Percentiles rank a stretch among this genome's conserved stretches.
Evolutionary conservation across 345 rosid genomes (phyloP).

Genomic region (Brassica nigra): DNA sequence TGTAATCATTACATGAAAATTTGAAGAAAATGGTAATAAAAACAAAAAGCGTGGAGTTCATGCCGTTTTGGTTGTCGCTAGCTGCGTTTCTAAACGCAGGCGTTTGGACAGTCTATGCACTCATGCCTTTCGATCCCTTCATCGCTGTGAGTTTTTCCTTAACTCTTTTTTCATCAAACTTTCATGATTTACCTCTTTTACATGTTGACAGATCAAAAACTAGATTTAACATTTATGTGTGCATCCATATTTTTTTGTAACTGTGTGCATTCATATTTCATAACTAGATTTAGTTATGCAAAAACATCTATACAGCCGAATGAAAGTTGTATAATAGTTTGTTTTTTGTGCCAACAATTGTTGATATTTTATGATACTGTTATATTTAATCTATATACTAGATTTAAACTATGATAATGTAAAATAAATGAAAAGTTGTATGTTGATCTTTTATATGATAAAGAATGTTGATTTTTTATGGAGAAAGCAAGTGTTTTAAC

Average conservation of each 20-base stretch:
- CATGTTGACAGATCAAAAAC: background rate
- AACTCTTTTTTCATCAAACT: background rate
- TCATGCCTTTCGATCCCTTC: conserved; percentile 70
- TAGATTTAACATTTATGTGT: background rate
- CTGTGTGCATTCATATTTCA: background rate
- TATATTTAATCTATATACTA: background rate
- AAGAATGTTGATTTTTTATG: background rate
- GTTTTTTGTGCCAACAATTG: background rate
- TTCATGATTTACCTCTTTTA: conserved; percentile 11
- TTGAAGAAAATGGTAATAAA: conserved; percentile 76
- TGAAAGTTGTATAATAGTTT: background rate
- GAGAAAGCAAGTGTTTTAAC: background rate
- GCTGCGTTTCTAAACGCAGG: conserved; percentile 66
- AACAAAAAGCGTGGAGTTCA: conserved; percentile 85
- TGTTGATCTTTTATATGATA: background rate
- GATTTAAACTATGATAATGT: background rate
- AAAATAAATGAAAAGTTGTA: background rate
- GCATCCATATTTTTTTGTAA: background rate
- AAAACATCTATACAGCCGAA: background rate
- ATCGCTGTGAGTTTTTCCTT: conserved; percentile 51
- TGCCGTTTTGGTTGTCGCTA: conserved; percentile 83
- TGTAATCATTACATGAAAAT: conserved; percentile 15
- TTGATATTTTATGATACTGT: background rate
- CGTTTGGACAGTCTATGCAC: conserved; percentile 71
- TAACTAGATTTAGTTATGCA: background rate